Percentiles rank a stretch among this genome's conserved stretches.
Evolutionary conservation across 225 moss, liverwort and hornwort species (phyloP).

Genomic region (Straminergon stramineum): DNA sequence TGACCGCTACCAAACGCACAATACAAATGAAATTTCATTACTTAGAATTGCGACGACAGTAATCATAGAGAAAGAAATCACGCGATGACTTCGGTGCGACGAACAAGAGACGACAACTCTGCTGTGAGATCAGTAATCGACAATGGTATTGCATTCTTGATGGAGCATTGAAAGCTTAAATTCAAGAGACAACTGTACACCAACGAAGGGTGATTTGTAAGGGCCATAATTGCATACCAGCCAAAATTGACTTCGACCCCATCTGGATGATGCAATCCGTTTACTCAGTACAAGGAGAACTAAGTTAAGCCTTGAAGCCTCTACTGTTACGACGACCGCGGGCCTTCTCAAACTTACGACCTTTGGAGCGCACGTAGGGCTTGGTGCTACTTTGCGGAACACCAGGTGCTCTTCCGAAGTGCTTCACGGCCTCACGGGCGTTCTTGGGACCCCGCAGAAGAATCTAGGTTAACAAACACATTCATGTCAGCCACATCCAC

Average conservation of each 20-base stretch:
- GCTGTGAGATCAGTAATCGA: background rate
- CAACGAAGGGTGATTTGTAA: background rate
- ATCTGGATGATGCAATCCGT: background rate
- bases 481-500: background rate
- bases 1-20: background rate
- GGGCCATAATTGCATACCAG: background rate
- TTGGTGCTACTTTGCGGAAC: conserved; percentile 79
- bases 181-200: background rate
- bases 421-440: conserved; percentile 78
- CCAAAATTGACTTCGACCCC: background rate
- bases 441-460: conserved; percentile 74
- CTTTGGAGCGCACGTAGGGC: conserved; percentile 71
- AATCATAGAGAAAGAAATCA: background rate
- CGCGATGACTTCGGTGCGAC: background rate
- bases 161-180: background rate
- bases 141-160: background rate
- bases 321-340: conserved; percentile 79
- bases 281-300: background rate
- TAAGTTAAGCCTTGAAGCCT: conserved; percentile 66
- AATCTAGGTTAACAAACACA: background rate
- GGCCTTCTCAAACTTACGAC: conserved; percentile 82
- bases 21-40: background rate
- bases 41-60: background rate
- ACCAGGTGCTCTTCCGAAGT: conserved; percentile 82
- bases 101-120: background rate